Conservation (phyloP, 768 basidiomycete species). For the Filobasidium wieringae region DNA sequence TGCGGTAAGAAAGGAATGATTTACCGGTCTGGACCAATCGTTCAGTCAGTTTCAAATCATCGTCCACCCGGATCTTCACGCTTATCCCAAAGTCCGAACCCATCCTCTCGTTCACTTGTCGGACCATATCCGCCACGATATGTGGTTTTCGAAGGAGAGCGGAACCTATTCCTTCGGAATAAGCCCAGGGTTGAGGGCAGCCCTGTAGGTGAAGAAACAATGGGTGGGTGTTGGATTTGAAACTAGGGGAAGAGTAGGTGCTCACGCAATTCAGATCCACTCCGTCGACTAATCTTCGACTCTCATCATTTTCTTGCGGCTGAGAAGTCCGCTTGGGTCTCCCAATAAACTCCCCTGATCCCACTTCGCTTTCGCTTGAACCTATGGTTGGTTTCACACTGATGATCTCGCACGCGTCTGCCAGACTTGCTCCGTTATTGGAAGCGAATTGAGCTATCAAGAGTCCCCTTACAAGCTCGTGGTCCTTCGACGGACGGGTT, state of each 20-base stretch:
- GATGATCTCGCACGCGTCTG: slow-evolving; percentile 43
- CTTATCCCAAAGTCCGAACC: slow-evolving; percentile 43
- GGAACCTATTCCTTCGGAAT: slow-evolving; percentile 43
- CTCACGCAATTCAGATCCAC: slow-evolving; percentile 45
- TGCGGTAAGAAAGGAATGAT: background rate
- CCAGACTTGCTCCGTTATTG: slow-evolving; percentile 40
- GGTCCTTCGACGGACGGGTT: slow-evolving; percentile 19
- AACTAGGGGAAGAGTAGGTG: no score
- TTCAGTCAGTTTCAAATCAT: slow-evolving; percentile 40
- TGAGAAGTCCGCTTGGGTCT: background rate
- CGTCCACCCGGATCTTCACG: slow-evolving; percentile 45
- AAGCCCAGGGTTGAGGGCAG: slow-evolving; percentile 45
- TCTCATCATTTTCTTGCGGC: background rate
- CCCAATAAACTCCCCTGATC: background rate
- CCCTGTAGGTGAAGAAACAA: slow-evolving; percentile 23
- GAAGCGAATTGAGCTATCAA: slow-evolving; percentile 45
- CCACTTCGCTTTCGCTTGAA: background rate
- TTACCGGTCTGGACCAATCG: slow-evolving; percentile 39
- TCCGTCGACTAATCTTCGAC: slow-evolving; percentile 40
- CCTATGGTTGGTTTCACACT: slow-evolving; percentile 19
- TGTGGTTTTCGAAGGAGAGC: slow-evolving; percentile 44
- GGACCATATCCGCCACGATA: slow-evolving; percentile 42
- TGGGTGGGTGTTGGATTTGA: no score
- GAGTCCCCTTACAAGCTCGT: slow-evolving; percentile 36
- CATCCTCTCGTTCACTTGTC: slow-evolving; percentile 40